Conservation (phyloP, 768 basidiomycete genomes). For the Termitomyces heimii region DNA sequence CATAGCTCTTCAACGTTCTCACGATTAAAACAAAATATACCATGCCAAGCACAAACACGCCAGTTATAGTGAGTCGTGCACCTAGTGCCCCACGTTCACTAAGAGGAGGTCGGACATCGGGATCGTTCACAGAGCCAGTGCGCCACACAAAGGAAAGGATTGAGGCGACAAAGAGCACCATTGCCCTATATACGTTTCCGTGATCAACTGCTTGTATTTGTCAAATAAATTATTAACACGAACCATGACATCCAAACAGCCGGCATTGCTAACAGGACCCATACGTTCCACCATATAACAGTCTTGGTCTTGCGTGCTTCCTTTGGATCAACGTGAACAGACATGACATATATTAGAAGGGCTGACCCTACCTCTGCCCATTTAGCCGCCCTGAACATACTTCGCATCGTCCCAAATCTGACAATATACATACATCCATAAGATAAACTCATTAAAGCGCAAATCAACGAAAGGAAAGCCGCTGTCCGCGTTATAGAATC, state of each 20-base stretch:
- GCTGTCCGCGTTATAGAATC: slow-evolving; percentile 60
- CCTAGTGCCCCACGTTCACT: slow-evolving; percentile 34
- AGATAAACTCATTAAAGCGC: slow-evolving; percentile 62
- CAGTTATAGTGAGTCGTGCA: slow-evolving; percentile 50
- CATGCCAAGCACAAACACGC: slow-evolving; percentile 49
- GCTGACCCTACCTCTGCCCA: slow-evolving; percentile 56
- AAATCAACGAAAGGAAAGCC: slow-evolving; percentile 59
- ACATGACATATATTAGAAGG: not conserved
- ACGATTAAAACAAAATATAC: slow-evolving; percentile 60
- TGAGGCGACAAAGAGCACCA: slow-evolving; percentile 56
- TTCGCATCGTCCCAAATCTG: slow-evolving; percentile 66
- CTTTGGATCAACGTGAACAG: slow-evolving; percentile 21
- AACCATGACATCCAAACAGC: slow-evolving; percentile 69
- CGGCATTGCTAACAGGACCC: slow-evolving; percentile 60
- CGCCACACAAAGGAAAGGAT: slow-evolving; percentile 72
- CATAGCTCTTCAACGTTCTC: slow-evolving; percentile 56
- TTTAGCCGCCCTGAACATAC: slow-evolving; percentile 61
- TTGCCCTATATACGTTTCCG: slow-evolving; percentile 37
- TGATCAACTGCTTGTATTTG: not conserved
- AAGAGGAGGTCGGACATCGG: slow-evolving; percentile 28
- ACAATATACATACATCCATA: slow-evolving; percentile 75
- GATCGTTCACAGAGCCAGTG: slow-evolving; percentile 44
- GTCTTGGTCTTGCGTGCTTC: slow-evolving; percentile 42
- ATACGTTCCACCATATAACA: slow-evolving; percentile 46
- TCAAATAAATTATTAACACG: not conserved